Conservation (phyloP, 2,329 filamentous ascomycete species). For the Fusarium goolgardi region DNA sequence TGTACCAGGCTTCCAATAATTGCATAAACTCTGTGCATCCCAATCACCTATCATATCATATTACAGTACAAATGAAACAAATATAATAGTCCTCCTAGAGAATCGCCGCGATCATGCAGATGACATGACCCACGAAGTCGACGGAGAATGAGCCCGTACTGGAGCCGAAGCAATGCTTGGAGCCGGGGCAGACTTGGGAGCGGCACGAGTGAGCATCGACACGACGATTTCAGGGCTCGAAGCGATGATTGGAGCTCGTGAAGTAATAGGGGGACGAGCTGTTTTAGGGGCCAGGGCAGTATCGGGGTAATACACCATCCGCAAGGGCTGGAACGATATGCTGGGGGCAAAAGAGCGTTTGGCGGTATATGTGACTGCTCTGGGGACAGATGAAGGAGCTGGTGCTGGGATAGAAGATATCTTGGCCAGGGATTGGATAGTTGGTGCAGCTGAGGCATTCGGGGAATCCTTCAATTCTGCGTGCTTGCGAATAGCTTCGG, state of each 20-base stretch:
- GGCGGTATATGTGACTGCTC: neutral
- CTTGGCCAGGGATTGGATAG: neutral
- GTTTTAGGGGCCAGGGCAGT: conserved; percentile 25
- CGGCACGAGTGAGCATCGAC: conserved; percentile 15
- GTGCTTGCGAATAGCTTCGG: neutral
- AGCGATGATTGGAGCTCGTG: conserved; percentile 22
- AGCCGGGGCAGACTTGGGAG: conserved; percentile 24
- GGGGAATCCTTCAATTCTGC: neutral
- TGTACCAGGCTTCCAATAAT: neutral
- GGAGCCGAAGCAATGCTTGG: conserved; percentile 23
- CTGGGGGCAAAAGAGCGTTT: neutral
- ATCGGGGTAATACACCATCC: conserved; percentile 2
- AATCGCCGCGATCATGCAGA: conserved; percentile 14
- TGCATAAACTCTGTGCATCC: neutral
- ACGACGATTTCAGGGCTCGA: conserved; percentile 23
- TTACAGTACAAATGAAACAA: conserved; percentile 4
- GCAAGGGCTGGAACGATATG: conserved; percentile 6
- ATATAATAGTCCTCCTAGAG: neutral
- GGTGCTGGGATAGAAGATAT: neutral
- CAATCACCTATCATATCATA: conserved; percentile 4
- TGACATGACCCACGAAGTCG: conserved; percentile 13
- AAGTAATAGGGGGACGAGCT: conserved; percentile 18
- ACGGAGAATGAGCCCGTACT: conserved; percentile 10
- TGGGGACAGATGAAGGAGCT: conserved; percentile 1
- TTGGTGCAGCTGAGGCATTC: neutral